A percentile compares a stretch with the other conserved stretches of the same genome.
Evolutionary conservation across 2,329 filamentous ascomycete genomes (phyloP).

Genomic region (Arachnopeziza araneosa): DNA sequence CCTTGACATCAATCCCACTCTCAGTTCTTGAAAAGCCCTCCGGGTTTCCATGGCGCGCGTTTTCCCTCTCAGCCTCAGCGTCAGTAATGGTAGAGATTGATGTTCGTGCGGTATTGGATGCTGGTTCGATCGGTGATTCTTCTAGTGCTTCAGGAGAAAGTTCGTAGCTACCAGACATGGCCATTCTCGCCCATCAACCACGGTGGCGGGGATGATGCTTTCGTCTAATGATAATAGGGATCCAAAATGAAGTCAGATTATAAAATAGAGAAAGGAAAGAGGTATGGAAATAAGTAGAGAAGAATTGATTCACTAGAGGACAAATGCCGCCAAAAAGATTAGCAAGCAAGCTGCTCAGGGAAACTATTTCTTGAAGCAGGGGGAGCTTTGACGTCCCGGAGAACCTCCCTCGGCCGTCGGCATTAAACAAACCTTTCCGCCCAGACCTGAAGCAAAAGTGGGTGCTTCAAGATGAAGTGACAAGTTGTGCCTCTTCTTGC

Average conservation of each 20-base stretch:
- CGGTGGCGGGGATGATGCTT: background rate
- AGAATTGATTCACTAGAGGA: background rate
- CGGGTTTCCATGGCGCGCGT: slow-evolving; percentile 36
- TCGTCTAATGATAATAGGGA: background rate
- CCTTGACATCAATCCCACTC: slow-evolving; percentile 51
- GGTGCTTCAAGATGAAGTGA: background rate
- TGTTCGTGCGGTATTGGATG: slow-evolving; percentile 7
- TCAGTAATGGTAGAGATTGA: slow-evolving; percentile 18
- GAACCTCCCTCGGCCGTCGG: background rate
- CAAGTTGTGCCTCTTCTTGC: background rate
- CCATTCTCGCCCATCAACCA: slow-evolving; percentile 5
- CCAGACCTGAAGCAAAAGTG: background rate
- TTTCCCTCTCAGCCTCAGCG: slow-evolving; percentile 39
- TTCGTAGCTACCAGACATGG: slow-evolving; percentile 12
- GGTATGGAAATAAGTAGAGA: background rate
- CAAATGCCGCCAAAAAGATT: background rate
- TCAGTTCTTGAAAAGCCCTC: slow-evolving; percentile 38
- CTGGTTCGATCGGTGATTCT: slow-evolving; percentile 8
- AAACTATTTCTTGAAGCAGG: background rate
- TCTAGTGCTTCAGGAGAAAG: slow-evolving; percentile 5
- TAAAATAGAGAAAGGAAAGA: background rate
- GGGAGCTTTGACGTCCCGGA: background rate
- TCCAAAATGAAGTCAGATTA: background rate
- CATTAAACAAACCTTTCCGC: background rate
- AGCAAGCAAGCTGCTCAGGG: background rate